phyloP scores from a whole-genome alignment of 2,329 filamentous ascomycete genomes.

The Monilinia polystroma region DNA sequence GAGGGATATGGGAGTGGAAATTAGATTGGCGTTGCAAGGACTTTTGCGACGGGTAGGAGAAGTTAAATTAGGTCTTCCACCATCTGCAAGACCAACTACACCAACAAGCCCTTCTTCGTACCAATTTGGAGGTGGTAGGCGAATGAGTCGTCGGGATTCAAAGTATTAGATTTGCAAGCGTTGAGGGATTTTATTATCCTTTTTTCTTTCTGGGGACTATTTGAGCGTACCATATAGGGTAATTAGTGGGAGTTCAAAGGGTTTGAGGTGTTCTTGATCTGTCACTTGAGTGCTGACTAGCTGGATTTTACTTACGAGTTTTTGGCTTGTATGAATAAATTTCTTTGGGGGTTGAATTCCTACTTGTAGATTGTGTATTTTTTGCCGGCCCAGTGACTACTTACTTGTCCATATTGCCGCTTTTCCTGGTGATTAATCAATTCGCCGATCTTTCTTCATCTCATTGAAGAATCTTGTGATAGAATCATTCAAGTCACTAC shows the following conservation, averaged over 20 bases:
- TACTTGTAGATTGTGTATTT: neutral
- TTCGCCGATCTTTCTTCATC: too few species aligned
- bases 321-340: slow-evolving; percentile 22
- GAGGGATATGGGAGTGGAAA: slow-evolving; percentile 76
- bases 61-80: slow-evolving; percentile 53
- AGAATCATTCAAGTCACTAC: too few species aligned
- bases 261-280: slow-evolving; percentile 12
- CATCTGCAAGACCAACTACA: slow-evolving; percentile 23
- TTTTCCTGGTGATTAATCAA: too few species aligned
- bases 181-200: slow-evolving; percentile 2
- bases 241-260: slow-evolving; percentile 12
- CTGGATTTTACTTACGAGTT: slow-evolving; percentile 16
- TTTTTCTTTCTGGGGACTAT: slow-evolving; percentile 16
- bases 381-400: neutral
- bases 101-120: slow-evolving; percentile 33
- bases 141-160: slow-evolving; percentile 24
- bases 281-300: slow-evolving; percentile 10
- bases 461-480: too few species aligned
- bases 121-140: slow-evolving; percentile 29
- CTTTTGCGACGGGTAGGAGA: slow-evolving; percentile 83
- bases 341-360: neutral
- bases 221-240: slow-evolving; percentile 21
- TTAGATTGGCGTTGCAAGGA: slow-evolving; percentile 73
- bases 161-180: slow-evolving; percentile 1
- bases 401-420: neutral